phyloP scores from a whole-genome alignment of 2,329 filamentous ascomycete genomes.

The Didymella exigua region DNA sequence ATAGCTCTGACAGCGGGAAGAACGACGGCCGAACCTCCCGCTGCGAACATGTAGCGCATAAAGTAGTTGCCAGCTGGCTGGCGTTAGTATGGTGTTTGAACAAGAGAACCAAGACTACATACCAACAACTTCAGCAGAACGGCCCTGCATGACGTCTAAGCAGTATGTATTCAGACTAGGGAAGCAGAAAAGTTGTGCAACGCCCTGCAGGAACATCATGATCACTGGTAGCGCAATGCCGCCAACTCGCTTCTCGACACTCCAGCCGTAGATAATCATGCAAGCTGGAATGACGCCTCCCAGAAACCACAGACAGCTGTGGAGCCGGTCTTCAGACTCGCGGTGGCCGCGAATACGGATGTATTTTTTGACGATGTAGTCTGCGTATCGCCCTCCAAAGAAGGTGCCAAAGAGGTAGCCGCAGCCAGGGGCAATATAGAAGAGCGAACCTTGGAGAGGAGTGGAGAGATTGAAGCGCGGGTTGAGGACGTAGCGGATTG shows the following conservation, averaged over 20 bases:
- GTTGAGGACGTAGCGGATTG: conserved; percentile 75
- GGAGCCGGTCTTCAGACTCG: conserved; percentile 71
- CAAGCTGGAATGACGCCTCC: conserved; percentile 64
- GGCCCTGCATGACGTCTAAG: conserved; percentile 76
- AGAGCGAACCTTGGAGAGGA: conserved; percentile 71
- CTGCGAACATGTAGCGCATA: conserved; percentile 75
- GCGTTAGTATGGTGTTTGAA: not conserved
- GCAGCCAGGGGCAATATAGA: conserved; percentile 74
- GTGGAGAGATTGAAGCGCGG: conserved; percentile 71
- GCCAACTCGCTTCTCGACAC: conserved; percentile 60
- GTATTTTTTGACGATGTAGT: conserved; percentile 68
- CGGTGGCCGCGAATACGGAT: conserved; percentile 66
- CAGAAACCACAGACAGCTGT: conserved; percentile 60
- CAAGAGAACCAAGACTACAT: conserved; percentile 12
- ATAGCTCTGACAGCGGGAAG: conserved; percentile 75
- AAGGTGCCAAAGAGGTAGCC: conserved; percentile 74
- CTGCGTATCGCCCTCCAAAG: conserved; percentile 73
- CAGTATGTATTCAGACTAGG: conserved; percentile 80
- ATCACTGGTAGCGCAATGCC: conserved; percentile 69
- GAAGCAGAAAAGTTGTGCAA: conserved; percentile 77
- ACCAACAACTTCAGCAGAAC: conserved; percentile 71
- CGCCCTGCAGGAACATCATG: conserved; percentile 74
- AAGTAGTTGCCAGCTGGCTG: conserved; percentile 74
- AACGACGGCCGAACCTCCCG: conserved; percentile 71
- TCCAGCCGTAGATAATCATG: conserved; percentile 74